Evolutionary conservation across 129 eudicot genomes (phyloP).

Genomic region (Erigeron canadensis): DNA sequence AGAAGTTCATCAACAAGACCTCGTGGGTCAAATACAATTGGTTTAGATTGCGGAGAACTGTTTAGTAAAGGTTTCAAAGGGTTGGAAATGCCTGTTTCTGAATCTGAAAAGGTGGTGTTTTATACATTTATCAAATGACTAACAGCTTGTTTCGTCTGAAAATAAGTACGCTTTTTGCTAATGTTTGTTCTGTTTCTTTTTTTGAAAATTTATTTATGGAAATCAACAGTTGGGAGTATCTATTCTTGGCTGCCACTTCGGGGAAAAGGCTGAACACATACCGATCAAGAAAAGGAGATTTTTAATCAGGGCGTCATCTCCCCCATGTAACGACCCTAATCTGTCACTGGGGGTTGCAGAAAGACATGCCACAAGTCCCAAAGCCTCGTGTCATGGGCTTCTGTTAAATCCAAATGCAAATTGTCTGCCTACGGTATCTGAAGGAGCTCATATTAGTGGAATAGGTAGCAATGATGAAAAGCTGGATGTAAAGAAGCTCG

Average conservation of each 20-base stretch:
- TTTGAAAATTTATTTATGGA: neutral
- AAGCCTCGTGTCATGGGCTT: slow-evolving; percentile 15
- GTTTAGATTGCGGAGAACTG: slow-evolving; percentile 16
- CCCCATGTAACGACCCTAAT: slow-evolving; percentile 4
- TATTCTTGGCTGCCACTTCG: slow-evolving; percentile 24
- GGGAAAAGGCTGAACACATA: slow-evolving; percentile 32
- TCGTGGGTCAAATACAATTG: slow-evolving; percentile 10
- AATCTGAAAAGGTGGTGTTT: slow-evolving; percentile 35
- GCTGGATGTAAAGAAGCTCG: slow-evolving; percentile 17
- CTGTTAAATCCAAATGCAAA: neutral
- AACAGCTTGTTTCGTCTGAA: slow-evolving; percentile 7
- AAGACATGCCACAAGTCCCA: neutral
- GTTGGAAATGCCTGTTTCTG: slow-evolving; percentile 1
- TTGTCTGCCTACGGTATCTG: slow-evolving; percentile 8
- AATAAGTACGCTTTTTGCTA: neutral
- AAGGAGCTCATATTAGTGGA: slow-evolving; percentile 3
- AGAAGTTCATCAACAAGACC: slow-evolving; percentile 22
- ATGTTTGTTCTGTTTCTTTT: slow-evolving; percentile 6
- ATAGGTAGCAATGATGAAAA: slow-evolving; percentile 20
- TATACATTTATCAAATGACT: slow-evolving; percentile 5
- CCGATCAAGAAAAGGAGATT: slow-evolving; percentile 48
- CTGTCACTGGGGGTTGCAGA: slow-evolving; percentile 9
- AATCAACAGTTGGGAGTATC: slow-evolving; percentile 32
- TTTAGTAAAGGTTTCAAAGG: slow-evolving; percentile 5
- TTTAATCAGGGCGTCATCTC: slow-evolving; percentile 28